Evolutionary conservation across 257 asterid species (phyloP).

Genomic region (Penstemon eatonii): DNA sequence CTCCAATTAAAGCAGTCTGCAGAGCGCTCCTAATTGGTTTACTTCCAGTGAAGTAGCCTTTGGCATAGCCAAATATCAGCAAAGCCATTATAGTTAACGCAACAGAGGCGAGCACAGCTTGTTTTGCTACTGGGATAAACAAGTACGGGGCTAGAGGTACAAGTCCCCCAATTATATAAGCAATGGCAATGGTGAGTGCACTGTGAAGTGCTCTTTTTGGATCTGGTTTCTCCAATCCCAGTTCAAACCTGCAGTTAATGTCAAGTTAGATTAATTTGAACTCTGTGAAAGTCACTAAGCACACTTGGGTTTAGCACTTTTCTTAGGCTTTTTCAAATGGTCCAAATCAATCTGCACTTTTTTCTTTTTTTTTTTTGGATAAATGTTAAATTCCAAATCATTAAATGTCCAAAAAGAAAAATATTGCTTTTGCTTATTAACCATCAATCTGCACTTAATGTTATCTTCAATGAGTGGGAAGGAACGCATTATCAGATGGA

Average conservation of each 20-base stretch:
- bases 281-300: too few relatives aligned
- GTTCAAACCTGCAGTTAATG: conserved; percentile 64
- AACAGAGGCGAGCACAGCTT: conserved; percentile 74
- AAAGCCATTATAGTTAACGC: conserved; percentile 63
- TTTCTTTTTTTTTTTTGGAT: too few relatives aligned
- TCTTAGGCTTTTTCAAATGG: too few relatives aligned
- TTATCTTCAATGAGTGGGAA: conserved; percentile 7
- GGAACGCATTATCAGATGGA: conserved; percentile 6
- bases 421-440: not conserved
- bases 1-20: conserved; percentile 83
- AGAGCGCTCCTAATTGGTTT: conserved; percentile 69
- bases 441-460: conserved; percentile 1
- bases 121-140: conserved; percentile 52
- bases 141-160: conserved; percentile 91
- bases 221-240: conserved; percentile 95
- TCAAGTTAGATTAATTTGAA: not conserved
- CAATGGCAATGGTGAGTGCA: conserved; percentile 74
- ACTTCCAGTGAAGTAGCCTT: conserved; percentile 79
- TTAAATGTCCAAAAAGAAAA: too few relatives aligned
- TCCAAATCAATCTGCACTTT: too few relatives aligned
- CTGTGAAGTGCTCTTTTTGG: conserved; percentile 91
- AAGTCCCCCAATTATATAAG: conserved; percentile 79
- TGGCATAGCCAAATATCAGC: conserved; percentile 75
- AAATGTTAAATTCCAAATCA: too few relatives aligned
- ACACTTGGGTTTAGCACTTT: too few relatives aligned